Base-by-base conservation (phyloP, 192 early-diverging fungal genomes). In the Coemansia javaensis region DNA sequence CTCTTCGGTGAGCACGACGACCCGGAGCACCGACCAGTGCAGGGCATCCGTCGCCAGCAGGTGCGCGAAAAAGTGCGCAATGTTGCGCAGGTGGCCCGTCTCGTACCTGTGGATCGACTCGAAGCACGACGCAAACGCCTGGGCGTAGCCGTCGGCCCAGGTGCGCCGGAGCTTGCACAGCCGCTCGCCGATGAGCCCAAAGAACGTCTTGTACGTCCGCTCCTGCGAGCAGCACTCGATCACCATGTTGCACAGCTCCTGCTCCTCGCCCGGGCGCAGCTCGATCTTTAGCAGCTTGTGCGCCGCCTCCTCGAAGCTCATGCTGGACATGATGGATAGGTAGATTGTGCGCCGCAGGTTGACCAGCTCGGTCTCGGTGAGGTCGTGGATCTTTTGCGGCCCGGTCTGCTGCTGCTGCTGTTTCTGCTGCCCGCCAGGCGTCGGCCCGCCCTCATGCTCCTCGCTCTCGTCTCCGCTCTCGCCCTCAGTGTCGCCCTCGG, bases 171-270 rank as follows among this genome's bases (percentile, higher is more conserved):
- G 59, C 59, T 91, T 85, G 70, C 87, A 90, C 36, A 96, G 88
- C 15, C 94, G 87, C 59, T 98, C 94, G 20, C 90, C 93, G 27
- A 95, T 84, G 6, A 97, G 69, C 5, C 95, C 95, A 56, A 88
- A 97, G 49, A 93, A 94, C 45, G 80, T 90, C 50, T 91, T 85
- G 64, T 93, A 98, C 6, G 93, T 97, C 11, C 90, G 79, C 59
- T 97, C 93, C 61, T 98, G 92, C 5, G 87, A 83, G 61, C 93
- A 97, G 79, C 92, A 93, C 59, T 98, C 95, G 40, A 97, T 89
- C 37, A 98, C 81, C 95, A 98, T 98, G 56, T 94, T 92, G 62
- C 83, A 85, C 25, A 98, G 69, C 67, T 97, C 95, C 30, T 89
- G 79, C 79, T 94, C 87, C 54, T 94, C 86, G 33, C 88, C 92